Base-by-base conservation (phyloP, 352 stramenopile genomes). In the Saprolegnia parasitica region DNA sequence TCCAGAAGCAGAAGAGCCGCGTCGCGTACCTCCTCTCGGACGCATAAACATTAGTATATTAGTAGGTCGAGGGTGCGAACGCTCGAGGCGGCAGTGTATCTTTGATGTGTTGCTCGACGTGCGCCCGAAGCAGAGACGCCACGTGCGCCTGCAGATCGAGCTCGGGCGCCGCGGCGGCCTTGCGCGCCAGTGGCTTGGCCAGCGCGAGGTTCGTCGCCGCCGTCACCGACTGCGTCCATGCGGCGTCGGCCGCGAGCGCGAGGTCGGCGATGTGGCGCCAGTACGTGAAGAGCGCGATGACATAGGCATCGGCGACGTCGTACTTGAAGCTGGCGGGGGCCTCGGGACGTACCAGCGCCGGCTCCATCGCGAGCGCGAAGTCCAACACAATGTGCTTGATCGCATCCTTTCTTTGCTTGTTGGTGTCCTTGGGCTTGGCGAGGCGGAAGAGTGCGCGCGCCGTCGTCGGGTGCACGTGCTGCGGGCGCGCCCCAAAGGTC, bases 241-340 rank as follows among this genome's bases (percentile, higher is more conserved):
- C 13, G 0, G 20, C 5, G 21, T 26, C 35, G 16, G 24, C 8
- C 6, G 11, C 29, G 13, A 49, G 13, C 8, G 35, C 45, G 13
- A 20, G 23, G 23, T 49, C 35, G 4, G 55, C 47, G 8, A 90
- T 77, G 61, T 88, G 76, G 13, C 71, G 68, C 63, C 76, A 87
- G 21, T 80, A 78, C 32, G 79, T 88, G 72, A 86, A 90, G 20
- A 79, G 73, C 0, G 86, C 86, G n/a, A 93, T 81, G 6, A 95
- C 77, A 74, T 92, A 95, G 24, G 86, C 81, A 65, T 95, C 86
- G 5, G 82, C 84, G 50, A 92, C 81, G 66, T 95, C 86, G 57
- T 85, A 91, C 18, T 80, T 78, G 1, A 76, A 83, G 45, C 88
- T 79, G 5, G 37, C 35, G 18, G 73, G n/a, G 32, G 50, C 26